Conservation (phyloP, 2,329 filamentous ascomycete species). For the Fusarium napiforme region DNA sequence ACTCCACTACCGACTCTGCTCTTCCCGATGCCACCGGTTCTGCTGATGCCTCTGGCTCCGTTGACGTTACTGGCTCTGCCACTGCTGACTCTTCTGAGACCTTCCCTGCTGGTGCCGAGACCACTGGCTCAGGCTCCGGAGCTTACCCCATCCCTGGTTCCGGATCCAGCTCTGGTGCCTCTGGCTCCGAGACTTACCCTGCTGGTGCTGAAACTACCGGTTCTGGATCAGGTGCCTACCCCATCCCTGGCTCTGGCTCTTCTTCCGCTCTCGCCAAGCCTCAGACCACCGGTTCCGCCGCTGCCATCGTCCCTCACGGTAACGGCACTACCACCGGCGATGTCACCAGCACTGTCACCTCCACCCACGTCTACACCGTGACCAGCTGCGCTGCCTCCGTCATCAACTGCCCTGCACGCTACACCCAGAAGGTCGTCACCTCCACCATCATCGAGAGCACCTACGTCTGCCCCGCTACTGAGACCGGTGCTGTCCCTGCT, state of each 20-base stretch:
- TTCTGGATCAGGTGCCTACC: not conserved
- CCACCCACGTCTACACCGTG: conserved; percentile 46
- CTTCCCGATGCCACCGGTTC: not conserved
- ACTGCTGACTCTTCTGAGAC: not conserved
- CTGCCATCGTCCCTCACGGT: not conserved
- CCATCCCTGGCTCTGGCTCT: not conserved
- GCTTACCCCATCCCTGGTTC: not conserved
- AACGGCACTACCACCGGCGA: conserved; percentile 23
- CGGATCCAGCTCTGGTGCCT: not conserved
- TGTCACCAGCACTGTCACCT: conserved; percentile 39
- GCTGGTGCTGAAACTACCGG: not conserved
- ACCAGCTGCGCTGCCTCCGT: conserved; percentile 52
- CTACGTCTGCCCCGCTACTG: conserved; percentile 40
- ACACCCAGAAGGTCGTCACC: conserved; percentile 49
- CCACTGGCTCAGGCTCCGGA: not conserved
- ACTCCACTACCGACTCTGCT: not conserved
- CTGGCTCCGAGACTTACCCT: not conserved
- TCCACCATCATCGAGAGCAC: conserved; percentile 35
- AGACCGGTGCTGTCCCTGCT: conserved; percentile 23
- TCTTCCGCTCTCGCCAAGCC: not conserved
- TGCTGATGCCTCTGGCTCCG: not conserved
- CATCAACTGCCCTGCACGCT: conserved; percentile 54
- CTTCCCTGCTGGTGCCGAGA: not conserved
- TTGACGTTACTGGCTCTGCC: not conserved
- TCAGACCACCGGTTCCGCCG: not conserved